Conservation (phyloP, 106 monocot species). For the Chionographis japonica region DNA sequence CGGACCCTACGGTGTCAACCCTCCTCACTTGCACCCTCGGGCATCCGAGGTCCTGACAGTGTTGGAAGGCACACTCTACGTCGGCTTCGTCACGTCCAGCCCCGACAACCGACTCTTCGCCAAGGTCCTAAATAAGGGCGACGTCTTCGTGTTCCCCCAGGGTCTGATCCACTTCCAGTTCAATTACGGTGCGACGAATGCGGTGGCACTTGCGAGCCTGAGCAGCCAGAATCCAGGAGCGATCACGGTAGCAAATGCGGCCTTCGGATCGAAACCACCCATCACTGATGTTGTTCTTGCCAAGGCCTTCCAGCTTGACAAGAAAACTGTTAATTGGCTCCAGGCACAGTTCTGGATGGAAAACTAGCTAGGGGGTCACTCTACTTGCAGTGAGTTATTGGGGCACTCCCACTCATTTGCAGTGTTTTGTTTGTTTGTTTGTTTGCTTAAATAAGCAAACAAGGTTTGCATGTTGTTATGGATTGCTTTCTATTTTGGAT, state of each 20-base stretch:
- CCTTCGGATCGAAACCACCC: slow-evolving; percentile 38
- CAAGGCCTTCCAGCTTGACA: slow-evolving; percentile 43
- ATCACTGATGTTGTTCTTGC: slow-evolving; percentile 29
- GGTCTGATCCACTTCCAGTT: slow-evolving; percentile 11
- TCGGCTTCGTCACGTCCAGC: slow-evolving; percentile 15
- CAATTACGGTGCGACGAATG: slow-evolving; percentile 5
- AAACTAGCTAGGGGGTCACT: neutral
- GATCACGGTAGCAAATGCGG: slow-evolving; percentile 36
- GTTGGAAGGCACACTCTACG: slow-evolving; percentile 9
- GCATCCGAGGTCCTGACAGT: slow-evolving; percentile 8
- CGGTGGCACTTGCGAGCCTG: slow-evolving; percentile 20
- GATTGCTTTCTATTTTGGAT: too few species aligned
- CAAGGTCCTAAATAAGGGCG: slow-evolving; percentile 2
- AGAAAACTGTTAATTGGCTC: neutral
- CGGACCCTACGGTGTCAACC: slow-evolving; percentile 2
- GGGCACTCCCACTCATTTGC: too few species aligned
- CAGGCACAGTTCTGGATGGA: neutral
- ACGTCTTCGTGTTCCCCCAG: slow-evolving; percentile 7
- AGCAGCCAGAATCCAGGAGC: slow-evolving; percentile 44
- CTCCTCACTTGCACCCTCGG: slow-evolving; percentile 13
- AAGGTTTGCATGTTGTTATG: neutral
- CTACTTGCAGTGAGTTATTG: too few species aligned
- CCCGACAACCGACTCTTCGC: slow-evolving; percentile 9
- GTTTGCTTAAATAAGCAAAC: neutral
- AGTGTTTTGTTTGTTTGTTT: neutral